These are phyloP conservation scores for Leonotis leonurus DNA, from an alignment of 257 asterid species.

Conservation along the genomic window DNA sequence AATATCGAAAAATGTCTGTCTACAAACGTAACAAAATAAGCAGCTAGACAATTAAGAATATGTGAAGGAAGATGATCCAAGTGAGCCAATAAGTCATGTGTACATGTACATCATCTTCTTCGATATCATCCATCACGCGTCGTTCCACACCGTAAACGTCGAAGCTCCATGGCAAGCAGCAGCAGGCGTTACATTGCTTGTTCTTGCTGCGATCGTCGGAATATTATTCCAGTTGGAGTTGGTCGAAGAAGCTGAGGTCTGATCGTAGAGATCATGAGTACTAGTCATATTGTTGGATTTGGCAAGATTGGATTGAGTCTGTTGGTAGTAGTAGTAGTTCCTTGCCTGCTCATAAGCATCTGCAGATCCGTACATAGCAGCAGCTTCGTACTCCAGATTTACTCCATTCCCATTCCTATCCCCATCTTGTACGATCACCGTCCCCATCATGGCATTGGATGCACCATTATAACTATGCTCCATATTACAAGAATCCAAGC, in stretches of 20 bases:
- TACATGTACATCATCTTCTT: too few species aligned
- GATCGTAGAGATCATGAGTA: background rate
- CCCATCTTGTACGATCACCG: conserved; percentile 11
- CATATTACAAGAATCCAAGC: conserved; percentile 16
- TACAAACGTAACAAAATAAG: too few species aligned
- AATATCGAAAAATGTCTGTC: too few species aligned
- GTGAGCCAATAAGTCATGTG: too few species aligned
- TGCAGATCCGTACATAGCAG: conserved; percentile 17
- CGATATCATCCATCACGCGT: too few species aligned
- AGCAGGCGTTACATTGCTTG: too few species aligned
- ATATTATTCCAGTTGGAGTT: conserved; percentile 35
- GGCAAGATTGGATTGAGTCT: conserved; percentile 16
- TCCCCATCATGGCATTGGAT: conserved; percentile 14
- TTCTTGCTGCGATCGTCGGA: too few species aligned
- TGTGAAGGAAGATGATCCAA: too few species aligned
- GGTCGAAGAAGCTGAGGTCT: conserved; percentile 7
- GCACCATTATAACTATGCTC: conserved; percentile 23
- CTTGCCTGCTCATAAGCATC: conserved; percentile 27
- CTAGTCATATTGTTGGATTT: too few species aligned
- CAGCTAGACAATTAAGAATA: too few species aligned
- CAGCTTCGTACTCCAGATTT: conserved; percentile 21
- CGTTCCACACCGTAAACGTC: too few species aligned
- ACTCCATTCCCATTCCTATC: conserved; percentile 16
- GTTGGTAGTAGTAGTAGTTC: conserved; percentile 31
- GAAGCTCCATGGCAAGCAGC: too few species aligned